Percentiles rank a stretch among this genome's conserved stretches.
These are phyloP conservation scores for Gleditsia sinensis DNA, from an alignment of 306 rosid genomes.

Conservation along the genomic window DNA sequence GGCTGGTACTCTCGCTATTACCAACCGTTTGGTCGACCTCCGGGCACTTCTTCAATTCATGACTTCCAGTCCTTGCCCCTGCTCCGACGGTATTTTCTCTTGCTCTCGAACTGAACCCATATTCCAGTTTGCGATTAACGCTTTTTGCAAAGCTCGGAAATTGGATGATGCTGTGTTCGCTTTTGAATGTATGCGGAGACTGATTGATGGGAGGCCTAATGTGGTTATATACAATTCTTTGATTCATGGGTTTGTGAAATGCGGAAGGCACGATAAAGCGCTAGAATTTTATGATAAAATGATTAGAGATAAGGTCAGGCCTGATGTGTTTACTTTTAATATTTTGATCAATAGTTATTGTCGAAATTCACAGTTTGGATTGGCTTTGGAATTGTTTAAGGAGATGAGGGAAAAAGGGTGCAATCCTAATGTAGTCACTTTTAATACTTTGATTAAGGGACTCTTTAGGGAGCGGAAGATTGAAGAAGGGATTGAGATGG, in stretches of 20 bases:
- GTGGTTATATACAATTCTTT: conserved; percentile 59
- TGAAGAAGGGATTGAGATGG: conserved; percentile 78
- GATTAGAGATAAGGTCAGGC: conserved; percentile 57
- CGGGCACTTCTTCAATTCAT: conserved; percentile 59
- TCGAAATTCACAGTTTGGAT: conserved; percentile 53
- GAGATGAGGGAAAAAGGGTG: conserved; percentile 81
- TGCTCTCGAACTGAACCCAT: conserved; percentile 69
- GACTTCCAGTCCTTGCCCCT: conserved; percentile 69
- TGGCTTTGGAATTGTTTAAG: conserved; percentile 72
- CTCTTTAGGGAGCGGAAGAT: conserved; percentile 66
- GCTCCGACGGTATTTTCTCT: conserved; percentile 78
- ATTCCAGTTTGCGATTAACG: conserved; percentile 56
- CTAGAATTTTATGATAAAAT: conserved; percentile 58
- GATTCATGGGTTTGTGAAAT: conserved; percentile 83
- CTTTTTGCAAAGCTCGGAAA: conserved; percentile 59
- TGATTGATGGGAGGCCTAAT: conserved; percentile 73
- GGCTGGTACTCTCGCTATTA: conserved; percentile 62
- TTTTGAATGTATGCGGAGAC: conserved; percentile 57
- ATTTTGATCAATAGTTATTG: conserved; percentile 82
- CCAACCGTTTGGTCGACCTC: conserved; percentile 60
- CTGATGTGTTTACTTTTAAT: conserved; percentile 77
- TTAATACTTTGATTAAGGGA: conserved; percentile 84
- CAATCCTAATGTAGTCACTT: conserved; percentile 85
- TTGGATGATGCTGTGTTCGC: conserved; percentile 59
- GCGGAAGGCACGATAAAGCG: conserved; percentile 48